phyloP scores from a whole-genome alignment of 371 early-diverging fungal genomes.

The Smittium culicis region DNA sequence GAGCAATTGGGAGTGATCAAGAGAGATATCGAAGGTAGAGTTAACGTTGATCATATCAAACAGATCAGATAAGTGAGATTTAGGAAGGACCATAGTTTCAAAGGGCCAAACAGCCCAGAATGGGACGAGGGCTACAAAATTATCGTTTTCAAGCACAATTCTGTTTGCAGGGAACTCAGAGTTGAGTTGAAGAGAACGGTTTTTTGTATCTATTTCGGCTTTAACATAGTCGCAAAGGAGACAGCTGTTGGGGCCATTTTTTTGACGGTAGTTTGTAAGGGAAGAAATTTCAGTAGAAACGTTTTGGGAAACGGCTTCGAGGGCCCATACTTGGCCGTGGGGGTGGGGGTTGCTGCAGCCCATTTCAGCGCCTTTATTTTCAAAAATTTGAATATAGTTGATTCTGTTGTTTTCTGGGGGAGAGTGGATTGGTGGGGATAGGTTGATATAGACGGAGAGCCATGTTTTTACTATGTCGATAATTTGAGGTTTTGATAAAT shows the following conservation, averaged over 20 bases:
- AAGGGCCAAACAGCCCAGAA: slow-evolving; percentile 96
- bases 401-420: slow-evolving; percentile 29
- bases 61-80: slow-evolving; percentile 39
- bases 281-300: slow-evolving; percentile 49
- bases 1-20: not conserved
- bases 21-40: not conserved
- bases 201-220: slow-evolving; percentile 35
- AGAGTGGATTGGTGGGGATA: slow-evolving; percentile 15
- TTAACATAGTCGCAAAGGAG: slow-evolving; percentile 65
- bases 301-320: slow-evolving; percentile 65
- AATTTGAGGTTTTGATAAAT: slow-evolving; percentile 53
- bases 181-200: not conserved
- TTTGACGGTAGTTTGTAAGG: slow-evolving; percentile 36
- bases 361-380: slow-evolving; percentile 93
- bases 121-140: slow-evolving; percentile 72
- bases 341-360: slow-evolving; percentile 94
- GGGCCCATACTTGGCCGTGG: slow-evolving; percentile 82
- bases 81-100: slow-evolving; percentile 71
- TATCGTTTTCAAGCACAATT: slow-evolving; percentile 59
- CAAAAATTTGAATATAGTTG: slow-evolving; percentile 82
- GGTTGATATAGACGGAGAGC: slow-evolving; percentile 40
- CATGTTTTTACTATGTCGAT: slow-evolving; percentile 57
- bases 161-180: slow-evolving; percentile 35
- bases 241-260: slow-evolving; percentile 35
- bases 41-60: not conserved